Evolutionary conservation across 805 yeast species (phyloP).

Genomic region (Starmera quercuum): DNA sequence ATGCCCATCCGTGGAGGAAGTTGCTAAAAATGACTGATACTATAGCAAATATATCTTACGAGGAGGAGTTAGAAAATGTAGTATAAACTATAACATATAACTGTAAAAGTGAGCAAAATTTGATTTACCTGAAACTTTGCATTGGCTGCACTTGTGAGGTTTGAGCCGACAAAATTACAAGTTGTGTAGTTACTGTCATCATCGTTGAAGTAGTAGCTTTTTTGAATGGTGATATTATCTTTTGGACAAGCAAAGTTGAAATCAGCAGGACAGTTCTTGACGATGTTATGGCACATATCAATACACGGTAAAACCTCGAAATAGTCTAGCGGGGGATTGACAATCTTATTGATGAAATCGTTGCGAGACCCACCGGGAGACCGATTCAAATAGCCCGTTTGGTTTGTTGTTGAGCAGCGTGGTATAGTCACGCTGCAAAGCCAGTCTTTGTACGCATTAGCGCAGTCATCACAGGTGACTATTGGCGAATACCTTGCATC

Average conservation of each 20-base stretch:
- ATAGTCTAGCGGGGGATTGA: constrained; percentile 51
- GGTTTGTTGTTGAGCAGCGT: constrained; percentile 56
- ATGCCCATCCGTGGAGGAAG: constrained; percentile 81
- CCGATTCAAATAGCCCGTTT: constrained; percentile 39
- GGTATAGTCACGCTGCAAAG: constrained; percentile 86
- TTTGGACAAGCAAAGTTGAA: constrained; percentile 73
- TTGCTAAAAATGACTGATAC: too few relatives aligned
- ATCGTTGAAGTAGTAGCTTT: constrained; percentile 23
- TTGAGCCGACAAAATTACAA: constrained; percentile 34
- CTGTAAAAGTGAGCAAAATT: too few relatives aligned
- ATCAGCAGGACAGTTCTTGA: constrained; percentile 74
- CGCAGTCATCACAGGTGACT: constrained; percentile 66
- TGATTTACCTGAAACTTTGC: too few relatives aligned
- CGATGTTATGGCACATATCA: constrained; percentile 70
- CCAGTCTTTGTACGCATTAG: constrained; percentile 71
- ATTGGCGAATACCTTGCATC: constrained; percentile 72
- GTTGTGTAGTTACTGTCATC: constrained; percentile 18
- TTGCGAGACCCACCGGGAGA: constrained; percentile 49
- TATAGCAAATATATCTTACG: too few relatives aligned
- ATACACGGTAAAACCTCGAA: constrained; percentile 84
- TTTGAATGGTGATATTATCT: constrained; percentile 10
- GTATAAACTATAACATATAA: too few relatives aligned
- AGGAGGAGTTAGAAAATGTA: too few relatives aligned
- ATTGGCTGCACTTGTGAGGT: not conserved
- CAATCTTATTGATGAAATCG: constrained; percentile 41